phyloP scores from a whole-genome alignment of 768 basidiomycete species.

The Russula foetens region DNA sequence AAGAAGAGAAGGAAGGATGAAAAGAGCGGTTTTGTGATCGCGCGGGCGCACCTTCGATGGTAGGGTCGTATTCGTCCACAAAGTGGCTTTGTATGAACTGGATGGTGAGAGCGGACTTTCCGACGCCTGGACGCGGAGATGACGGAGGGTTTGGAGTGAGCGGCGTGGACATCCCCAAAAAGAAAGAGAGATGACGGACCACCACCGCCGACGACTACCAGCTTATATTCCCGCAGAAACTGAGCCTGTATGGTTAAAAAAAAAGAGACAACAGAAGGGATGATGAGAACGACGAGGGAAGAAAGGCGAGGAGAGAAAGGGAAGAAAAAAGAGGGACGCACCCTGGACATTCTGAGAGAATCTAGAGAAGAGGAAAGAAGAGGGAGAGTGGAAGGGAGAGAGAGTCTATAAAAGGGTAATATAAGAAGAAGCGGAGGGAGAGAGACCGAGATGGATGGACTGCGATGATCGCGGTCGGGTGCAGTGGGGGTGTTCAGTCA shows the following conservation, averaged over 20 bases:
- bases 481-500: no score
- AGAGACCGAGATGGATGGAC: neutral
- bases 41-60: conserved; percentile 67
- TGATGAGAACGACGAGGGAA: neutral
- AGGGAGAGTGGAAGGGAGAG: neutral
- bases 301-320: neutral
- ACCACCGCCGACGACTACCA: conserved; percentile 97
- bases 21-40: no score
- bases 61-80: conserved; percentile 91
- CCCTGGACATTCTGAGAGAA: conserved; percentile 27
- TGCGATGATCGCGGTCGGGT: no score
- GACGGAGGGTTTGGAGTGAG: neutral
- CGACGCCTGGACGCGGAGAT: conserved; percentile 38
- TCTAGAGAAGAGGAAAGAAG: neutral
- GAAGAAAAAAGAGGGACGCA: conserved; percentile 12
- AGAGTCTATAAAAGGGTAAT: neutral
- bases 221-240: conserved; percentile 95
- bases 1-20: neutral
- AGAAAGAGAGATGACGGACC: conserved; percentile 39
- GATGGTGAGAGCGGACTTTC: conserved; percentile 91
- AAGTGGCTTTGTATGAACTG: conserved; percentile 97
- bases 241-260: conserved; percentile 46
- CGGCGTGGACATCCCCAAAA: neutral
- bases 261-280: neutral
- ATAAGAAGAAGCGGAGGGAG: neutral